A percentile compares a stretch with the other conserved stretches of the same genome.
phyloP scores from a whole-genome alignment of 257 asterid genomes.

The Penstemon barbatus region DNA sequence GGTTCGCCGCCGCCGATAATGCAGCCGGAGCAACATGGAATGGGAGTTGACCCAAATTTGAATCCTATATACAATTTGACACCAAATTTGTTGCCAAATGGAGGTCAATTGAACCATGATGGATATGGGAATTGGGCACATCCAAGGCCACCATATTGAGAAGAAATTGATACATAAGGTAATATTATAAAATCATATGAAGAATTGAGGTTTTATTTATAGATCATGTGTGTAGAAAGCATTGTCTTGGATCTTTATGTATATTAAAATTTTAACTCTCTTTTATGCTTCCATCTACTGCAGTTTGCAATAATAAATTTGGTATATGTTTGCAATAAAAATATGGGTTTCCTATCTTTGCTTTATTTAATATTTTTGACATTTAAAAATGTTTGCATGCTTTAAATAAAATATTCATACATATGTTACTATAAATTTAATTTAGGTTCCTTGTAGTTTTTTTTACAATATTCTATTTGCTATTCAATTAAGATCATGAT shows the following conservation, averaged over 20 bases:
- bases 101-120: slow-evolving; percentile 48
- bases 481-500: not conserved
- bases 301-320: slow-evolving; percentile 10
- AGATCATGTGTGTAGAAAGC: not conserved
- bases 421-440: not conserved
- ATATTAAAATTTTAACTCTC: slow-evolving; percentile 15
- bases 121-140: slow-evolving; percentile 45
- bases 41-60: slow-evolving; percentile 27
- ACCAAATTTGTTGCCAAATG: slow-evolving; percentile 43
- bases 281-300: not conserved
- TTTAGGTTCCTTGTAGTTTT: not conserved
- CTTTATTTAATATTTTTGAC: not conserved
- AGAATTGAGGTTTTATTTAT: not conserved
- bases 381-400: not conserved
- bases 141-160: slow-evolving; percentile 37
- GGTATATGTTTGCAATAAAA: not conserved
- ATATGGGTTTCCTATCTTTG: not conserved
- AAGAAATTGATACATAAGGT: not conserved
- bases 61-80: slow-evolving; percentile 34
- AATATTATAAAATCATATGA: not conserved
- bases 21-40: slow-evolving; percentile 32
- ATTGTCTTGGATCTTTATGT: slow-evolving; percentile 10
- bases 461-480: not conserved
- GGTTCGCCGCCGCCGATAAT: slow-evolving; percentile 38
- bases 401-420: not conserved